These are phyloP conservation scores for Saccharomyces cerevisiae DNA, from an alignment of 805 yeast species.

Conservation along the genomic window DNA sequence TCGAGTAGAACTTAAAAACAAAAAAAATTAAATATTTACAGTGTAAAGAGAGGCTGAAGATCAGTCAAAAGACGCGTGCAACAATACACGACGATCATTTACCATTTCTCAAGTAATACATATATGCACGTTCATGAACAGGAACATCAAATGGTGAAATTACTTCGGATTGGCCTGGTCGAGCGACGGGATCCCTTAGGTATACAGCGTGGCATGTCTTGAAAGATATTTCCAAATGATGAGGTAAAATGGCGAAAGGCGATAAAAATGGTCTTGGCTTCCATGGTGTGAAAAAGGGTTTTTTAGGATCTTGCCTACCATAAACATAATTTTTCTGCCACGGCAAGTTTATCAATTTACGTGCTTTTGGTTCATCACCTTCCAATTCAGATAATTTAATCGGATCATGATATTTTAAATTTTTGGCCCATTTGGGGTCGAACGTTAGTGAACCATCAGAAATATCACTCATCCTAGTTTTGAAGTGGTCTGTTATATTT, in stretches of 20 bases:
- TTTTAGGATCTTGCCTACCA: conserved; percentile 71
- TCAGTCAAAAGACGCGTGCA: neutral
- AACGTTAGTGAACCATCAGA: conserved; percentile 31
- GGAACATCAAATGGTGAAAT: conserved; percentile 78
- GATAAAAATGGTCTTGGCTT: conserved; percentile 87
- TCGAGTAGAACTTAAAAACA: neutral
- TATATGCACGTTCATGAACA: conserved; percentile 86
- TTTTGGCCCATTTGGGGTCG: conserved; percentile 45
- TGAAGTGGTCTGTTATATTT: conserved; percentile 26
- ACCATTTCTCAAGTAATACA: conserved; percentile 82
- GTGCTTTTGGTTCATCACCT: conserved; percentile 44
- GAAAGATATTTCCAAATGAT: conserved; percentile 84
- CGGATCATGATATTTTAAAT: conserved; percentile 36
- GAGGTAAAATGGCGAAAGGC: conserved; percentile 85
- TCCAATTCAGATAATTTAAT: conserved; percentile 37
- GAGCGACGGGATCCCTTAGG: conserved; percentile 90
- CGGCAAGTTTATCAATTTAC: conserved; percentile 50
- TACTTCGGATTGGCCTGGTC: conserved; percentile 95
- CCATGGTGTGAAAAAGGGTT: conserved; percentile 95
- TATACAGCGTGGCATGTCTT: conserved; percentile 94
- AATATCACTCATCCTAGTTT: conserved; percentile 17
- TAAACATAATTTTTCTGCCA: conserved; percentile 70
- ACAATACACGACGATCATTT: conserved; percentile 17
- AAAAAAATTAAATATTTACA: conserved; percentile 5
- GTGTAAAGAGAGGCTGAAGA: neutral